Evolutionary conservation across 2,329 filamentous ascomycete genomes (phyloP).

Genomic region (Graphium sp.): DNA sequence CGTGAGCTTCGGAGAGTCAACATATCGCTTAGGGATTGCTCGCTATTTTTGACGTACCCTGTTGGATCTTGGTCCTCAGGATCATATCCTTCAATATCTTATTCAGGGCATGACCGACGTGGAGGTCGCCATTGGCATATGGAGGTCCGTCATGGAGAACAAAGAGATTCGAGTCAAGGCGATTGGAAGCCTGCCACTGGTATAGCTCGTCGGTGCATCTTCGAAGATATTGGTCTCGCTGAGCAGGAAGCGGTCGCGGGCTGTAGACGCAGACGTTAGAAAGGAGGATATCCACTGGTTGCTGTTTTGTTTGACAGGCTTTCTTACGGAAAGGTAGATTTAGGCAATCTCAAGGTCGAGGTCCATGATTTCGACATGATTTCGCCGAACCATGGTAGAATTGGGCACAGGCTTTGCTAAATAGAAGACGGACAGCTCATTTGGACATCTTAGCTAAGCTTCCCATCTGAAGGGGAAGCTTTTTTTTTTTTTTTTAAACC

Average conservation of each 20-base stretch:
- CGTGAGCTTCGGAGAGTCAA: not conserved
- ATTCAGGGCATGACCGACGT: conserved; percentile 89
- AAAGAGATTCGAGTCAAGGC: conserved; percentile 45
- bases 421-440: no score
- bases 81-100: conserved; percentile 96
- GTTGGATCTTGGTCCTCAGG: conserved; percentile 61
- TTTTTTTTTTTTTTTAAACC: no score
- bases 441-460: no score
- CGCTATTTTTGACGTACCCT: no score
- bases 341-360: conserved; percentile 59
- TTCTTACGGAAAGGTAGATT: conserved; percentile 53
- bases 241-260: conserved; percentile 30
- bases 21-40: not conserved
- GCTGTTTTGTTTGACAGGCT: conserved; percentile 3
- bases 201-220: conserved; percentile 80
- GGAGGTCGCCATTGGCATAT: conserved; percentile 84
- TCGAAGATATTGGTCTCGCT: conserved; percentile 44
- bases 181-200: conserved; percentile 56
- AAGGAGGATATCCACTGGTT: not conserved
- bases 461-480: no score
- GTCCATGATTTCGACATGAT: conserved; percentile 47
- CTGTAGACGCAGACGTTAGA: conserved; percentile 14
- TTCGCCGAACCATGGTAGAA: conserved; percentile 3
- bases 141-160: conserved; percentile 89
- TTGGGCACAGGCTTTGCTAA: conserved; percentile 14